Base-by-base conservation (phyloP, 257 asterid species). In the Nicotiana otophora region DNA sequence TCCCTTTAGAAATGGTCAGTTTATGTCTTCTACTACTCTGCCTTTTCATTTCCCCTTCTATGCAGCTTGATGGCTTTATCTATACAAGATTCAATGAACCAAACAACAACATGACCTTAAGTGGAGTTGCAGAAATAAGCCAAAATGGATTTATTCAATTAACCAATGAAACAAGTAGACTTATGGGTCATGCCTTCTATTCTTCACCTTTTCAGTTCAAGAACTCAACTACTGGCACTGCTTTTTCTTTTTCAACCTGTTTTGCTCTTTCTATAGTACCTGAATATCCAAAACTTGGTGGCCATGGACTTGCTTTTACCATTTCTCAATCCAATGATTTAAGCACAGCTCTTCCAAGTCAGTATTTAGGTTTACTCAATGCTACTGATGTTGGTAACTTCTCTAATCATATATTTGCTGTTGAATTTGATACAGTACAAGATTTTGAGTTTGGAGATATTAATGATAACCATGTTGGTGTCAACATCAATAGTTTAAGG, bases 401-500 rank as follows among this genome's bases (percentile, higher is more conserved):
- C 69, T 86, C 95, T 11, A 88, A 92, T 88, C 95, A 88, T 54
- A 53, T 93, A 3, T 86, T 93, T 77, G 94, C 97, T 10, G 92
- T 93, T 81, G 97, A 93, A 34, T 92, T 93, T 80, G 97, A 93
- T 66, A 93, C 95, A 1, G 97, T 92, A 17, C 95, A 91, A 63
- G 92, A 92, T 61, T 91, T 88, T 68, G 95, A 92, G 81, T 91
- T 87, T 55, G 88, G 86, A 0, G 97, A 93, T 77, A 89, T 90
- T 62, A 84, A 91, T 63, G 93, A 87, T 28, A 91, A 93, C 82
- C 94, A 91, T 54, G 90, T 91, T 26, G 97, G 88, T 11, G 80
- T 93, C 2, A 90, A 93, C 79, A 48, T 90, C 81, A 91, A 93
- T 86, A 84, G 88, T 83, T 11, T 92, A 87, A 74, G 57, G 46